These are phyloP conservation scores for Candolleomyces efflorescens DNA, from an alignment of 768 basidiomycete species.

Conservation along the genomic window DNA sequence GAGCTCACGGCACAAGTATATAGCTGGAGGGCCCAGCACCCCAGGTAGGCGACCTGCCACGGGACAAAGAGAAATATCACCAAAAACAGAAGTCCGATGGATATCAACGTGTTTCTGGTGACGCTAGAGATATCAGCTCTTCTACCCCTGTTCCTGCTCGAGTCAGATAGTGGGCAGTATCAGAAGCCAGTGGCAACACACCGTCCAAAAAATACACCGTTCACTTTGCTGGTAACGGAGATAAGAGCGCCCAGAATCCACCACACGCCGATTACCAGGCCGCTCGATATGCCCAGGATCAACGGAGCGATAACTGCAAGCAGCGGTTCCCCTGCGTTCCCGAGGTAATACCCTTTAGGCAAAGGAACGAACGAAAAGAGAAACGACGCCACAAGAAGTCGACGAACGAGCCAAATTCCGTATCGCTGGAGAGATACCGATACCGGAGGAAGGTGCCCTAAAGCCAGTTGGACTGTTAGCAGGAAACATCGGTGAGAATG, in stretches of 20 bases:
- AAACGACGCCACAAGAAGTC: slow-evolving; percentile 40
- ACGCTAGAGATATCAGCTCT: slow-evolving; percentile 31
- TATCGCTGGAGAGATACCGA: slow-evolving; percentile 46
- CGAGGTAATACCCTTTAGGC: slow-evolving; percentile 51
- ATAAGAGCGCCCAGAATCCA: slow-evolving; percentile 45
- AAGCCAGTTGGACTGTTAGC: not conserved
- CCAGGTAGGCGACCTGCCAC: slow-evolving; percentile 88
- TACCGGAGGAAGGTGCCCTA: slow-evolving; percentile 45
- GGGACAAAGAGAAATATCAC: slow-evolving; percentile 79
- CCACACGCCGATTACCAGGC: slow-evolving; percentile 62
- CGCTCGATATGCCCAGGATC: slow-evolving; percentile 55
- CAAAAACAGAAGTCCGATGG: slow-evolving; percentile 55
- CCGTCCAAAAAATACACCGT: slow-evolving; percentile 29
- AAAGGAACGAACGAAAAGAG: slow-evolving; percentile 53
- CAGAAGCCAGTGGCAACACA: slow-evolving; percentile 20
- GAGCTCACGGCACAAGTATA: slow-evolving; percentile 49
- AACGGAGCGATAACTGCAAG: slow-evolving; percentile 53
- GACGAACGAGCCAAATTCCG: slow-evolving; percentile 31
- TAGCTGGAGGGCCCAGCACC: slow-evolving; percentile 77
- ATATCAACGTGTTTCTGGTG: slow-evolving; percentile 47
- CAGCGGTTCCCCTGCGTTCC: slow-evolving; percentile 46
- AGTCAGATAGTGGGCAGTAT: not conserved
- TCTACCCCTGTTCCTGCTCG: slow-evolving; percentile 18
- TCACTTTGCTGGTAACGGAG: slow-evolving; percentile 37
- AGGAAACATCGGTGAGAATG: not conserved